Evolutionary conservation across 345 rosid genomes (phyloP).

Genomic region (Eucalyptus dawsonii): DNA sequence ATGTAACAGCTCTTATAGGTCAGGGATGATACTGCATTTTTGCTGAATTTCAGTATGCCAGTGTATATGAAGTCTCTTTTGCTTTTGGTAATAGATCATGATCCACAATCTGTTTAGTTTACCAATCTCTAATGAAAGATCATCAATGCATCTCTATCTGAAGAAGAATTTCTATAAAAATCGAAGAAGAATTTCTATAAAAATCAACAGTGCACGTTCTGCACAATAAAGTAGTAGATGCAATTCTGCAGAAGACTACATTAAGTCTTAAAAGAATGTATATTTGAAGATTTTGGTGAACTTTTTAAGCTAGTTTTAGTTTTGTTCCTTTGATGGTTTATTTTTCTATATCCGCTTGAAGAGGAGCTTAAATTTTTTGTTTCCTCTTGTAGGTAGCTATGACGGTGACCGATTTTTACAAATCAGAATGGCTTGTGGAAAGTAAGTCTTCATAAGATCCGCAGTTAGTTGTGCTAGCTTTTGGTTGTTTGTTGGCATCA

Average conservation of each 20-base stretch:
- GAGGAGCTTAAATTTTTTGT: background rate
- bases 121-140: background rate
- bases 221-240: background rate
- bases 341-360: background rate
- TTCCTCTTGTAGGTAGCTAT: conserved; percentile 48
- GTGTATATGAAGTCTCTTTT: background rate
- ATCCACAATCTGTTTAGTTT: background rate
- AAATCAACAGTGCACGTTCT: background rate
- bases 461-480: background rate
- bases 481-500: background rate
- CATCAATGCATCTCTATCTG: background rate
- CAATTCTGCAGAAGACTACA: background rate
- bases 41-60: background rate
- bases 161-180: background rate
- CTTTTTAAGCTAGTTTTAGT: background rate
- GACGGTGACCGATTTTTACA: conserved; percentile 65
- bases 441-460: conserved; percentile 33
- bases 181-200: background rate
- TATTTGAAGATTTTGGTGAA: background rate
- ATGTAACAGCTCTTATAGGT: background rate
- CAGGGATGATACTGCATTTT: background rate
- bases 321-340: background rate
- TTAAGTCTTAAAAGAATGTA: background rate
- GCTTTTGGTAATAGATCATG: background rate
- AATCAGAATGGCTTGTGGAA: conserved; percentile 56